These are phyloP conservation scores for Boechera stricta DNA, from an alignment of 345 rosid species.

Conservation along the genomic window DNA sequence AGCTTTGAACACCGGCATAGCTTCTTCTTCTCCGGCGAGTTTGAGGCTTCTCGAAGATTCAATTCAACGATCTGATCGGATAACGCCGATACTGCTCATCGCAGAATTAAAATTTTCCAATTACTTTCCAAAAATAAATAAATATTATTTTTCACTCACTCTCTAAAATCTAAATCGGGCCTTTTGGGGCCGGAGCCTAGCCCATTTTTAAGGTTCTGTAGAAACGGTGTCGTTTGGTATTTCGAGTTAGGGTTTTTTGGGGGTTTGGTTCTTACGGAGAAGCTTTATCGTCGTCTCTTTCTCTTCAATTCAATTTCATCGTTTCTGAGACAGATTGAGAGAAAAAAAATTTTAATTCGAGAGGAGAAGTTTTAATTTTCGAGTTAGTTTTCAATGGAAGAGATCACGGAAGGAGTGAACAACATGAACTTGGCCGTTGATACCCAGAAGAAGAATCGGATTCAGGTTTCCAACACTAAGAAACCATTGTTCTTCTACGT, in stretches of 20 bases:
- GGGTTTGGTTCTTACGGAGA: constrained; percentile 39
- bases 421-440: constrained; percentile 60
- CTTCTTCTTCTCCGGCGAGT: constrained; percentile 39
- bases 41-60: constrained; percentile 21
- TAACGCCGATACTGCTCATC: constrained; percentile 21
- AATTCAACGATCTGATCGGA: constrained; percentile 40
- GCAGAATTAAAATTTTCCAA: not conserved
- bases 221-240: constrained; percentile 15
- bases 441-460: constrained; percentile 75
- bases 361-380: not conserved
- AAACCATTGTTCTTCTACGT: constrained; percentile 94
- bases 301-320: constrained; percentile 33
- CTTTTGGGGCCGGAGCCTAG: not conserved
- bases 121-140: not conserved
- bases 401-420: constrained; percentile 70
- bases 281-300: constrained; percentile 39
- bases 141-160: too few species aligned
- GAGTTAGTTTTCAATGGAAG: constrained; percentile 62
- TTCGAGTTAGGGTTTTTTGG: constrained; percentile 44
- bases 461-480: constrained; percentile 95
- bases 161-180: not conserved
- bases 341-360: constrained; percentile 19
- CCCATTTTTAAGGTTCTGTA: not conserved
- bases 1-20: constrained; percentile 81
- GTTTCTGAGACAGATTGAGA: constrained; percentile 16